phyloP scores from a whole-genome alignment of 768 basidiomycete species.

The Rhodotorula sphaerocarpa region DNA sequence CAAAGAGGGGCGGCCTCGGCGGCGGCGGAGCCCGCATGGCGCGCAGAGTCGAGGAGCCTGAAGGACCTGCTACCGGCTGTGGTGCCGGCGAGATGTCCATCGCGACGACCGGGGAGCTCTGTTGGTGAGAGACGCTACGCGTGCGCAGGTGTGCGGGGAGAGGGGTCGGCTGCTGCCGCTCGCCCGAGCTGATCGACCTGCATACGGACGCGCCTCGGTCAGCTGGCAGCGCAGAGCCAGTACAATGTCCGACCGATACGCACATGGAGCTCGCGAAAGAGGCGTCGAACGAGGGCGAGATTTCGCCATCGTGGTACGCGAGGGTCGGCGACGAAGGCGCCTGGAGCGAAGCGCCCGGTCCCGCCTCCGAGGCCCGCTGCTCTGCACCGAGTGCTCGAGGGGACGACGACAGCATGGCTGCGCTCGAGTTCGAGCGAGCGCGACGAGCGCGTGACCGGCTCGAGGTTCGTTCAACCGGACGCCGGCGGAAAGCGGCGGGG shows the following conservation, averaged over 20 bases:
- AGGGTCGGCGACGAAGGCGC: constrained; percentile 26
- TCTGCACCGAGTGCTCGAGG: background rate
- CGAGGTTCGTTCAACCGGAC: background rate
- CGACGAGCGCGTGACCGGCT: background rate
- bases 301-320: constrained; percentile 25
- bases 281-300: constrained; percentile 30
- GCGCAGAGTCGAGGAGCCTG: background rate
- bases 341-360: constrained; percentile 1
- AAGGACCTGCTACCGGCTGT: background rate
- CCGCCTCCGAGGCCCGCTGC: background rate
- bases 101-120: constrained; percentile 14
- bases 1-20: constrained; percentile 13
- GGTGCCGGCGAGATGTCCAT: constrained; percentile 33
- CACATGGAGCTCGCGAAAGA: constrained; percentile 35
- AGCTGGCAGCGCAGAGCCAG: no score
- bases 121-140: background rate
- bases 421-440: background rate
- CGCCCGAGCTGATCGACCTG: constrained; percentile 32
- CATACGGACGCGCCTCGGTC: background rate
- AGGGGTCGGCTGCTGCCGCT: constrained; percentile 12
- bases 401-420: constrained; percentile 25
- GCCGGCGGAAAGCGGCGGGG: background rate
- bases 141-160: constrained; percentile 1
- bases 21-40: background rate
- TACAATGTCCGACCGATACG: no score